Evolutionary conservation across 768 basidiomycete genomes (phyloP).

Genomic region (Boletus reticuloceps): DNA sequence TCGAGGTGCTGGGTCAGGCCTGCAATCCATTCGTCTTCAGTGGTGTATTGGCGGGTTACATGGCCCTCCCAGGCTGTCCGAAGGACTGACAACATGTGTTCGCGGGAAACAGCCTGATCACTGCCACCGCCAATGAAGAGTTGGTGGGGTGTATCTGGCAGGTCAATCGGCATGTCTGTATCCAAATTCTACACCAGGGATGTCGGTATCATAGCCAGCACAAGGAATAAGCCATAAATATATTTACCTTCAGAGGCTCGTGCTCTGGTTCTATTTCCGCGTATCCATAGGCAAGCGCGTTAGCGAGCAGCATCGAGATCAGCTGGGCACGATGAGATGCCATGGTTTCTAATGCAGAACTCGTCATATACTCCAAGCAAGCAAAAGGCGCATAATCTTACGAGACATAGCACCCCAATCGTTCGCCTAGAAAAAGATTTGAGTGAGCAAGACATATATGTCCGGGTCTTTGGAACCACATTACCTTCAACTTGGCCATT

Average conservation of each 20-base stretch:
- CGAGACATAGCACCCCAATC: conserved; percentile 69
- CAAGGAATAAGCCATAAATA: neutral
- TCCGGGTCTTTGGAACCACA: neutral
- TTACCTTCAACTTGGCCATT: conserved; percentile 67
- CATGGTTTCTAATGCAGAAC: conserved; percentile 12
- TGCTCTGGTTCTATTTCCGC: conserved; percentile 42
- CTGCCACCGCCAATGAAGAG: conserved; percentile 33
- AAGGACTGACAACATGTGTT: conserved; percentile 8
- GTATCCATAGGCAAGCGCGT: conserved; percentile 48
- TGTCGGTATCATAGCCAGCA: neutral
- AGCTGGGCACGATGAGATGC: conserved; percentile 39
- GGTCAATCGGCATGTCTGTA: conserved; percentile 40
- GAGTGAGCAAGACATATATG: neutral
- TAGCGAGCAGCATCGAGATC: conserved; percentile 40
- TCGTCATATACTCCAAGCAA: neutral
- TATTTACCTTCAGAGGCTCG: conserved; percentile 50
- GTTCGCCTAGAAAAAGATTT: conserved; percentile 40
- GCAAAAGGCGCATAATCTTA: conserved; percentile 24
- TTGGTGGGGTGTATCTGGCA: conserved; percentile 33
- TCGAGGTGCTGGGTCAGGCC: conserved; percentile 39
- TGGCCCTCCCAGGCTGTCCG: conserved; percentile 17
- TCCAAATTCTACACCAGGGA: conserved; percentile 48
- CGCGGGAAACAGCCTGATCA: conserved; percentile 17
- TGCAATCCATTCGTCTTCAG: conserved; percentile 37
- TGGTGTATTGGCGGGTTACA: conserved; percentile 14